Evolutionary conservation across 257 asterid species (phyloP).

Genomic region (Solanum pimpinellifolium): DNA sequence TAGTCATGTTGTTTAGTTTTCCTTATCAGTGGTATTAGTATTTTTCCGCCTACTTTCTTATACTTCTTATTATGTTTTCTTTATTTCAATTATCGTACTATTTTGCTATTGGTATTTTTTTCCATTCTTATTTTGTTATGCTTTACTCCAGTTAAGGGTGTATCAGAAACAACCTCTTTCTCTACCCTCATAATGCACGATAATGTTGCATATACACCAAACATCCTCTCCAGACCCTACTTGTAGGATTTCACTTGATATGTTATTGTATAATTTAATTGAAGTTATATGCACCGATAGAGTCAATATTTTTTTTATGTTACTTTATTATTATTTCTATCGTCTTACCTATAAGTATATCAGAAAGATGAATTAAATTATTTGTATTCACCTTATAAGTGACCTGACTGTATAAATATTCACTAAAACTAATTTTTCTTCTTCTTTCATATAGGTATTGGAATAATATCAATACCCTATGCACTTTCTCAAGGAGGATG

Average conservation of each 20-base stretch:
- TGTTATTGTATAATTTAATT: no score
- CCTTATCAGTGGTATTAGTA: not conserved
- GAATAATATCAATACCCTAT: slow-evolving; percentile 38
- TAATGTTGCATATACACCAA: no score
- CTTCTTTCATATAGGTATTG: slow-evolving; percentile 18
- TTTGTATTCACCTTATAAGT: no score
- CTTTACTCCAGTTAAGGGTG: not conserved
- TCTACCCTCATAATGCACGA: not conserved
- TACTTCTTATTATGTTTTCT: not conserved
- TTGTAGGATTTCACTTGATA: accelerated
- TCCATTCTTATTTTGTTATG: not conserved
- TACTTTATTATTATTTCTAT: no score
- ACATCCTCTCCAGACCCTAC: not conserved
- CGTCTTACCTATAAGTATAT: no score
- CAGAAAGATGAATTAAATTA: no score
- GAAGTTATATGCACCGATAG: no score
- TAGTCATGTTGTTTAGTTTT: not conserved
- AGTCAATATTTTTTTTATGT: no score
- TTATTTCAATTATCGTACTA: not conserved
- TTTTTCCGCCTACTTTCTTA: not conserved
- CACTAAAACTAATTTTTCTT: no score
- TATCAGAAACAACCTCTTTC: not conserved
- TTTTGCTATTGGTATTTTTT: not conserved
- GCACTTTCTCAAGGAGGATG: slow-evolving; percentile 49
- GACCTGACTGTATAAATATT: no score